Conservation (phyloP, 1,139 yeast genomes). For the Hyphopichia burtonii region DNA sequence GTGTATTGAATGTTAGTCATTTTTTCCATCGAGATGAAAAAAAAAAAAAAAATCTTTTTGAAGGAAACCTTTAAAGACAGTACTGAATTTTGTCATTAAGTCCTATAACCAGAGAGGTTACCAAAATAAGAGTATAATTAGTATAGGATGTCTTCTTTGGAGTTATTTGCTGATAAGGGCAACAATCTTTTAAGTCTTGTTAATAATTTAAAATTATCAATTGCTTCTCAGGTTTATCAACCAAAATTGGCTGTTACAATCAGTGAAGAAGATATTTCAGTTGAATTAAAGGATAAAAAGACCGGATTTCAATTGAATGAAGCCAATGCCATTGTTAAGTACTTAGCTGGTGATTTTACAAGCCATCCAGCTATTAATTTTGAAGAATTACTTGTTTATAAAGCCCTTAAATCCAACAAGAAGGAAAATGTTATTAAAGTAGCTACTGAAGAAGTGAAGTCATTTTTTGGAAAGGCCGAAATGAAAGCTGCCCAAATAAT, state of each 20-base stretch:
- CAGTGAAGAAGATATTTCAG: constrained; percentile 34
- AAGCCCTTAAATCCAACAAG: constrained; percentile 30
- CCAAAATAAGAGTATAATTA: background rate
- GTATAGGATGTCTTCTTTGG: constrained; percentile 9
- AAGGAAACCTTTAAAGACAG: background rate
- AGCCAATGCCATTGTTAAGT: constrained; percentile 81
- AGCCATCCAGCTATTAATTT: constrained; percentile 18
- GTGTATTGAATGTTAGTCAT: background rate
- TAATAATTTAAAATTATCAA: constrained; percentile 58
- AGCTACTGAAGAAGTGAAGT: constrained; percentile 10
- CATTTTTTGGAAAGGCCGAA: constrained; percentile 15
- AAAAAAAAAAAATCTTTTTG: background rate
- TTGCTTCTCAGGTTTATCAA: constrained; percentile 45
- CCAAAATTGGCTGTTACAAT: constrained; percentile 28
- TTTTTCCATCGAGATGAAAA: background rate
- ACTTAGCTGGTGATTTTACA: constrained; percentile 50
- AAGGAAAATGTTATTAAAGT: constrained; percentile 18
- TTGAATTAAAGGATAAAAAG: constrained; percentile 33
- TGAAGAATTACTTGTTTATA: constrained; percentile 35
- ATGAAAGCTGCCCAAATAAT: constrained; percentile 44
- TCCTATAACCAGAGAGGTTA: background rate
- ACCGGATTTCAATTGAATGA: constrained; percentile 59
- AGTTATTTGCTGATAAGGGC: constrained; percentile 44
- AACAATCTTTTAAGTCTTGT: constrained; percentile 42
- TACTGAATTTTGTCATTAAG: background rate